Evolutionary conservation across 495 filamentous ascomycete genomes (phyloP).

Genomic region (Podospora pseudoanserina): DNA sequence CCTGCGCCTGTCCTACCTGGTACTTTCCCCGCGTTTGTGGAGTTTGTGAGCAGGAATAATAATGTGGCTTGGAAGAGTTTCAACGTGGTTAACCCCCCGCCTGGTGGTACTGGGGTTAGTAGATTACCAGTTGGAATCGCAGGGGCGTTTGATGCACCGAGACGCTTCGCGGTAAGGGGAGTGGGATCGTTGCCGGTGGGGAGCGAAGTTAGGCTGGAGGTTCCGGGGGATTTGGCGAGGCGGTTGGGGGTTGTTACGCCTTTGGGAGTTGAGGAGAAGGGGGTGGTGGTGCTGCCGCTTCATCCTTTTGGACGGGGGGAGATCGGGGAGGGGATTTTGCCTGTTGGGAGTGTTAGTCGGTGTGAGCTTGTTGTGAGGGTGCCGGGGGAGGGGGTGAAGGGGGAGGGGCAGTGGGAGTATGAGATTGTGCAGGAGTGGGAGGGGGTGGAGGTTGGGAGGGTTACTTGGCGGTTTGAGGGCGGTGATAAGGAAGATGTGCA

Average conservation of each 20-base stretch:
- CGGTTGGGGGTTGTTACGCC: not conserved
- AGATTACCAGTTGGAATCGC: not conserved
- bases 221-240: constrained; percentile 8
- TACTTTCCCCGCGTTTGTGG: constrained; percentile 5
- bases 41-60: constrained; percentile 10
- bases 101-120: not conserved
- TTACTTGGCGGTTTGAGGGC: constrained; percentile 9
- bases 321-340: constrained; percentile 3
- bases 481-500: not conserved
- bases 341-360: not conserved
- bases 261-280: not conserved
- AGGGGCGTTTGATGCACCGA: not conserved
- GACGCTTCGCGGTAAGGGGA: not conserved
- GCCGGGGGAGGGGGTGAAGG: not conserved
- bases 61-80: constrained; percentile 13
- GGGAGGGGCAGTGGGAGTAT: not conserved
- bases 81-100: constrained; percentile 1
- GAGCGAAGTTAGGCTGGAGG: not conserved
- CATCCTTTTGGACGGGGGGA: not conserved
- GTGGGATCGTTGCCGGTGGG: constrained; percentile 6
- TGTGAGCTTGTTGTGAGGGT: constrained; percentile 7
- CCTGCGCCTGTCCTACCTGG: not conserved
- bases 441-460: constrained; percentile 11
- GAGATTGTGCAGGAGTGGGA: constrained; percentile 14
- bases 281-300: not conserved